Conservation (phyloP, 2,329 filamentous ascomycete genomes). For the Neonectria neomacrospora region DNA sequence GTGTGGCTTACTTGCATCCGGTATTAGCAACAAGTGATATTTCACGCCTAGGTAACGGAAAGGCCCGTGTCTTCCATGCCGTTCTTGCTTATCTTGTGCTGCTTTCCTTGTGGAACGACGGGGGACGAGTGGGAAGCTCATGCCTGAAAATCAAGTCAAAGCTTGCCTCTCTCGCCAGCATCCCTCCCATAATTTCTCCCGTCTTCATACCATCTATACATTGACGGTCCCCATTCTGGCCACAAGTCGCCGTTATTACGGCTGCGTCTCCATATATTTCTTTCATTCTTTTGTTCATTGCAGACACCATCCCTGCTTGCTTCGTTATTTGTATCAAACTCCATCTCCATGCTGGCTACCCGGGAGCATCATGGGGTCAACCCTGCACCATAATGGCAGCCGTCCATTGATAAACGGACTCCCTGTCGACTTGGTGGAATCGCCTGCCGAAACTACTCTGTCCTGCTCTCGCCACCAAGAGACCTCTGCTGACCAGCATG, state of each 20-base stretch:
- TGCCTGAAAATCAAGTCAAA: not conserved
- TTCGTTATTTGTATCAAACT: not conserved
- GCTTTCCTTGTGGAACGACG: not conserved
- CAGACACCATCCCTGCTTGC: not conserved
- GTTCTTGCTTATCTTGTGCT: not conserved
- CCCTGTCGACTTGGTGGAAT: conserved; percentile 29
- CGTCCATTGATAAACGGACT: conserved; percentile 38
- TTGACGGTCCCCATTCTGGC: not conserved
- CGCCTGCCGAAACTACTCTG: conserved; percentile 20
- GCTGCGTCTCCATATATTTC: not conserved
- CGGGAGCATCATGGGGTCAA: conserved; percentile 45
- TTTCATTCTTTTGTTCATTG: conserved; percentile 10
- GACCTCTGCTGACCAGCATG: conserved; percentile 19
- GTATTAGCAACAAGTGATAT: not conserved
- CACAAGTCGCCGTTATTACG: not conserved
- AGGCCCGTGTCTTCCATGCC: not conserved
- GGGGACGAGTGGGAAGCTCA: not conserved
- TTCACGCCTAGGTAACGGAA: too few relatives aligned
- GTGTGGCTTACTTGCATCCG: not conserved
- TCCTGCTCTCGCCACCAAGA: conserved; percentile 20
- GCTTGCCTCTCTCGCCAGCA: not conserved
- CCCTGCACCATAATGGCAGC: conserved; percentile 42
- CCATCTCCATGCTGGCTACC: conserved; percentile 19
- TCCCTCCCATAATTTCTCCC: not conserved
- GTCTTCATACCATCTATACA: not conserved